phyloP scores from a whole-genome alignment of 2,329 filamentous ascomycete genomes.

The Colletotrichum paranaense region DNA sequence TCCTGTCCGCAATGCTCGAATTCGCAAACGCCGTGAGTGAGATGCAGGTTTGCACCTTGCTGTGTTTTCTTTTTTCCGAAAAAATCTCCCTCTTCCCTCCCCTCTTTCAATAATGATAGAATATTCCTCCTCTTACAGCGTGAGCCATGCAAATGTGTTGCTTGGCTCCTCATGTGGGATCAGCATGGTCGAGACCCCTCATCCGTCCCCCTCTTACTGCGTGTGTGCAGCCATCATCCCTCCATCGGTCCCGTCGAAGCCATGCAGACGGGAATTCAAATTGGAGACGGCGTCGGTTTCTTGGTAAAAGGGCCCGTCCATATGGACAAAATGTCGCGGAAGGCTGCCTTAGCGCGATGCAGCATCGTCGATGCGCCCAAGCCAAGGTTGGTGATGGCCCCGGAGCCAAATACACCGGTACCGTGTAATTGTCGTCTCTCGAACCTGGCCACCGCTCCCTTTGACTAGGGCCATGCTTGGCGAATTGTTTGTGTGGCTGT shows the following conservation, averaged over 20 bases:
- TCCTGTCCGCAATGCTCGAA: background rate
- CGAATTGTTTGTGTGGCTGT: background rate
- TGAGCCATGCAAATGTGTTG: background rate
- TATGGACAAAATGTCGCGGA: conserved; percentile 8
- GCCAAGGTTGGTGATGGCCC: background rate
- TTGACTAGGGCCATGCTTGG: background rate
- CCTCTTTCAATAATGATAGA: background rate
- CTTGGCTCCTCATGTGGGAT: background rate
- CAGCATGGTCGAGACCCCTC: background rate
- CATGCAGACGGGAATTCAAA: background rate
- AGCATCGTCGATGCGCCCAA: background rate
- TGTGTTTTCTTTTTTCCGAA: background rate
- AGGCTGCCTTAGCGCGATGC: conserved; percentile 22
- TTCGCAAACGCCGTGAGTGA: background rate
- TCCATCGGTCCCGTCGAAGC: background rate
- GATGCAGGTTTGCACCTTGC: background rate
- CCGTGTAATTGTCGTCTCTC: background rate
- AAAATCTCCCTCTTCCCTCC: background rate
- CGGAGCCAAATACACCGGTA: background rate
- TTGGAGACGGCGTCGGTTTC: background rate
- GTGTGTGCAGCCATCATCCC: background rate
- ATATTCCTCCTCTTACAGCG: background rate
- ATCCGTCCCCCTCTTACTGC: background rate
- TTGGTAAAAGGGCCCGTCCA: background rate
- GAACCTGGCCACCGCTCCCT: background rate